phyloP scores from a whole-genome alignment of 176 grass and related monocot genomes.

The Oryza punctata region DNA sequence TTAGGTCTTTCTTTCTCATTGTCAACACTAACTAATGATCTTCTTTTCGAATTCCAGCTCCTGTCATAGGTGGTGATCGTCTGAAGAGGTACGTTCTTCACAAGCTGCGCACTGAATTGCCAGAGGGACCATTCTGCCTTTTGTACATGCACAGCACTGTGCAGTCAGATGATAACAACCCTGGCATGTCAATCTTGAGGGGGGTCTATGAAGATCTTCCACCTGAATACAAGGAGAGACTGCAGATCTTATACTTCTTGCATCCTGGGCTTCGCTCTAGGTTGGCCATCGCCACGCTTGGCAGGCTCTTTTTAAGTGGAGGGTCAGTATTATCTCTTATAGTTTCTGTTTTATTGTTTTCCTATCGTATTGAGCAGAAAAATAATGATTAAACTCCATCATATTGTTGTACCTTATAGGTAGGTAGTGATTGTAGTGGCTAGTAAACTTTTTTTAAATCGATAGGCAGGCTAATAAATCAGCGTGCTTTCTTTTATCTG shows the following conservation, averaged over 20 bases:
- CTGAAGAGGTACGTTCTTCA: slow-evolving; percentile 82
- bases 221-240: slow-evolving; percentile 71
- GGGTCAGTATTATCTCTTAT: slow-evolving; percentile 54
- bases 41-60: slow-evolving; percentile 57
- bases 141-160: slow-evolving; percentile 89
- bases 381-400: background rate
- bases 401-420: background rate
- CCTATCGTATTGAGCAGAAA: background rate
- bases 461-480: background rate
- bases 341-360: background rate
- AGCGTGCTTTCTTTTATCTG: background rate
- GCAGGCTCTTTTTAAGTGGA: slow-evolving; percentile 84
- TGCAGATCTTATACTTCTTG: slow-evolving; percentile 82
- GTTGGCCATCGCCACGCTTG: slow-evolving; percentile 75
- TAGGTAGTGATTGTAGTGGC: background rate
- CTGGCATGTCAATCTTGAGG: slow-evolving; percentile 83
- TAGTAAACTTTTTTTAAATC: background rate
- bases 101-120: slow-evolving; percentile 64
- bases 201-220: slow-evolving; percentile 87
- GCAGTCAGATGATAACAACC: slow-evolving; percentile 89
- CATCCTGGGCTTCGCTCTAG: slow-evolving; percentile 81
- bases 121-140: slow-evolving; percentile 78
- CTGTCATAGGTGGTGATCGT: slow-evolving; percentile 63
- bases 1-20: background rate
- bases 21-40: background rate